Percentiles rank a stretch among this genome's conserved stretches.
These are phyloP conservation scores for Inosperma sp. DNA, from an alignment of 768 basidiomycete species.

Conservation along the genomic window DNA sequence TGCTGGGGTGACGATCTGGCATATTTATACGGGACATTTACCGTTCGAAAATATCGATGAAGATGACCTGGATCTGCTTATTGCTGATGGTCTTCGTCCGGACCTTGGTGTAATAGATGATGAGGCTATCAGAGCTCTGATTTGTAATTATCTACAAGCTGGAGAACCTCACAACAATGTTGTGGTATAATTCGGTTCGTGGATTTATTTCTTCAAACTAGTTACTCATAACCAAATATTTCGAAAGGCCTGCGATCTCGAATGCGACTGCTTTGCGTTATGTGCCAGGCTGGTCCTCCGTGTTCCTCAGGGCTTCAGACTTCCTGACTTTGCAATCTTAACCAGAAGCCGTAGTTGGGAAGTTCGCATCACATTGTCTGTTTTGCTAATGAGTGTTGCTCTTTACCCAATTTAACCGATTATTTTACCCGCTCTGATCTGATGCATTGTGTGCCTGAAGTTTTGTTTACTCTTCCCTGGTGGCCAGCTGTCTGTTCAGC, in stretches of 20 bases:
- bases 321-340: neutral
- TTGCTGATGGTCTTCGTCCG: conserved; percentile 17
- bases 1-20: conserved; percentile 23
- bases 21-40: conserved; percentile 19
- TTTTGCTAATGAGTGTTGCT: no score
- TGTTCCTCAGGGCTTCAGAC: no score
- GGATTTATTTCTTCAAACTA: conserved; percentile 1
- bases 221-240: neutral
- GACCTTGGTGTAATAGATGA: conserved; percentile 19
- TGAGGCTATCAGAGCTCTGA: conserved; percentile 11
- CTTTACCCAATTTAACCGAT: no score
- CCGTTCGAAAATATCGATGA: conserved; percentile 19
- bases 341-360: neutral
- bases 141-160: conserved; percentile 2
- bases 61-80: conserved; percentile 9
- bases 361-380: no score
- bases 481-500: no score
- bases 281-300: no score
- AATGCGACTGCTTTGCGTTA: neutral
- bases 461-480: no score
- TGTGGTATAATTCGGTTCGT: neutral
- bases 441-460: no score
- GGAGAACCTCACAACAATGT: neutral
- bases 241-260: neutral
- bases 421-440: no score